Percentiles rank a stretch among this genome's conserved stretches.
phyloP scores from a whole-genome alignment of 768 basidiomycete genomes.

The Gloeophyllum trabeum region DNA sequence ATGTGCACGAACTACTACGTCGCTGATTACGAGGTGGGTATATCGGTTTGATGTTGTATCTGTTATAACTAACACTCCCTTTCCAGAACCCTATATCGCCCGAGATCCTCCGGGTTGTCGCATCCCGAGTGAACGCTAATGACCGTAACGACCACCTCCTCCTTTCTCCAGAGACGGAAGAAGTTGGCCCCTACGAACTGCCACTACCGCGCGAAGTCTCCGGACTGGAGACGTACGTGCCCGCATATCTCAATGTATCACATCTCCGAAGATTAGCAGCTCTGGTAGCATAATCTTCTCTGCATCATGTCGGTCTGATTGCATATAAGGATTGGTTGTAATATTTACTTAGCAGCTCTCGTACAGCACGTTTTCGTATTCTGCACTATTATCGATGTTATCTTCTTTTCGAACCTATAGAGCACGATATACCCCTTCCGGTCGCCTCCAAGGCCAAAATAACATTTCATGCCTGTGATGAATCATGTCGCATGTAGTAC shows the following conservation, averaged over 20 bases:
- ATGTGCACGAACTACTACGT: constrained; percentile 99
- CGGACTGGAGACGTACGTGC: constrained; percentile 93
- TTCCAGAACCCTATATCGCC: constrained; percentile 88
- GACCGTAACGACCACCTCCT: constrained; percentile 96
- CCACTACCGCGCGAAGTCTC: constrained; percentile 92
- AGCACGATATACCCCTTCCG: no score
- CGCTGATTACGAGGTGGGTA: constrained; percentile 89
- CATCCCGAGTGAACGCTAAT: constrained; percentile 89
- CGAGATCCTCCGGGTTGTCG: constrained; percentile 94
- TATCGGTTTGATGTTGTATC: neutral
- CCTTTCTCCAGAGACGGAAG: constrained; percentile 92
- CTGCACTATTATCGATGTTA: no score
- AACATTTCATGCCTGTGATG: no score
- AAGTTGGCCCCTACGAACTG: constrained; percentile 91
- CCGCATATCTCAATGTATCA: constrained; percentile 83
- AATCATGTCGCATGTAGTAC: no score
- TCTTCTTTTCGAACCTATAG: no score
- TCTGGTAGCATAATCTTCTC: constrained; percentile 50
- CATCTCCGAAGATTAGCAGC: constrained; percentile 83
- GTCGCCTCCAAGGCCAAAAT: no score
- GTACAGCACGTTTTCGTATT: no score
- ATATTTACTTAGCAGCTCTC: neutral
- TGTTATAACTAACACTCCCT: constrained; percentile 5
- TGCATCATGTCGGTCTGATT: constrained; percentile 1
- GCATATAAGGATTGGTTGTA: neutral